Base-by-base conservation (phyloP, 257 asterid species). In the Echites panduratus region DNA sequence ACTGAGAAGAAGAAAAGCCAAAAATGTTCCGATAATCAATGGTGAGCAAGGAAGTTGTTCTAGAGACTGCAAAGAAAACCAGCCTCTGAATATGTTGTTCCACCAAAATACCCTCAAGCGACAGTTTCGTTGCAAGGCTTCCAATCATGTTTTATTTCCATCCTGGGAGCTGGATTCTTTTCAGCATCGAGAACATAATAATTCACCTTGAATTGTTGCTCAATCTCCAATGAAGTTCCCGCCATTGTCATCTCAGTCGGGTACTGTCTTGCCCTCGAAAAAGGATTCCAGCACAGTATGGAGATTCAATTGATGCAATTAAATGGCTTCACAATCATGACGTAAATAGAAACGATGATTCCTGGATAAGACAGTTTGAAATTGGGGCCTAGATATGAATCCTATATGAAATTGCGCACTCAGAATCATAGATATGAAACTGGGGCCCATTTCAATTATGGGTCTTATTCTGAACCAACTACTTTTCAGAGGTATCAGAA, bases 211-310 rank as follows among this genome's bases (percentile, higher is more conserved):
- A 95, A 68, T 69, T 77, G 80, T 75, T 87, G 86, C 84, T 73
- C 78, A n/a, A n/a, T 86, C 75, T 75, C 88, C 52, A 75, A 79
- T 40, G 93, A 89, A 40, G 74, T 87, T 32, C 84, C 92, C 13
- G 89, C 96, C 63, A 82, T 95, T 7, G 73, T 92, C 29, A 82
- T 92, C 14, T 83, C 90, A 9, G 90, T 90, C 26, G 91, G 86
- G 40, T 92, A 81, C 81, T 90, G 97, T 47, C 89, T 85, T 32
- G 98, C 99, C 0, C 98, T 97, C 0, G 99, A 92, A 83, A 72
- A 53, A 88, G 87, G 68, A 93, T 92, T n/a, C 98, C 99, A 0
- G 89, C 96, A 0, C 96, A 85, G 73, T 95, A 92, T 77, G 95
- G 92, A 1, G 98, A 95, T 43, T 93, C 92, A 0, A 38, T 87